Evolutionary conservation across 192 early-diverging fungal genomes (phyloP).

Genomic region (Backusella morwellensis): DNA sequence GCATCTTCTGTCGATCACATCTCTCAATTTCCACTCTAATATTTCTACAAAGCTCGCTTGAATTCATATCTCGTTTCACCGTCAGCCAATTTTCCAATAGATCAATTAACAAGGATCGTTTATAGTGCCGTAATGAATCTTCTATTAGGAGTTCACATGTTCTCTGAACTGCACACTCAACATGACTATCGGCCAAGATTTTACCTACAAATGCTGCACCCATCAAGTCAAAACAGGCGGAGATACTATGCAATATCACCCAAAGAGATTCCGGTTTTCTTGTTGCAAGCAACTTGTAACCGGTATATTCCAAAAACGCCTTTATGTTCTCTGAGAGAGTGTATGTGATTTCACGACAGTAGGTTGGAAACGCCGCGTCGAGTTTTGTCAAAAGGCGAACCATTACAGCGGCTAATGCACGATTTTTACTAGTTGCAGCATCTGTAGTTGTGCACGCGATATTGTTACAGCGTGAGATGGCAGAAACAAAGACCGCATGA

Average conservation of each 20-base stretch:
- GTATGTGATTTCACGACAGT: slow-evolving; percentile 38
- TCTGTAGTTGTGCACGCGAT: slow-evolving; percentile 16
- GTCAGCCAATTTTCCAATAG: slow-evolving; percentile 24
- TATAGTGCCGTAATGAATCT: slow-evolving; percentile 8
- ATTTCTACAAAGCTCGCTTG: slow-evolving; percentile 23
- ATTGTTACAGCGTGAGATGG: background rate
- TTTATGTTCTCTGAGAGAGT: slow-evolving; percentile 38
- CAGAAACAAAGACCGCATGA: slow-evolving; percentile 36
- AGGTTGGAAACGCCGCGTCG: slow-evolving; percentile 34
- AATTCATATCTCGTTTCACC: slow-evolving; percentile 19
- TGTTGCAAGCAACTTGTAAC: slow-evolving; percentile 29
- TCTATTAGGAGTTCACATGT: slow-evolving; percentile 27
- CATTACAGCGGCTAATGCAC: slow-evolving; percentile 26
- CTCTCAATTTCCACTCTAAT: slow-evolving; percentile 26
- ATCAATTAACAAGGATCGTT: slow-evolving; percentile 13
- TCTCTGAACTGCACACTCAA: slow-evolving; percentile 30
- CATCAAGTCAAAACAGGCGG: slow-evolving; percentile 35
- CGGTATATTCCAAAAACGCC: slow-evolving; percentile 39
- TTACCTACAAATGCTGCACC: slow-evolving; percentile 32
- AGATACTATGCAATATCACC: slow-evolving; percentile 24
- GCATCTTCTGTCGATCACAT: slow-evolving; percentile 18
- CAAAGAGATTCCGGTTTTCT: background rate
- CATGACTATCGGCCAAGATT: slow-evolving; percentile 28
- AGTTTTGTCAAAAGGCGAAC: slow-evolving; percentile 30
- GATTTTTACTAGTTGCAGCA: slow-evolving; percentile 10